Evolutionary conservation across 148 eudicot species (phyloP).

Genomic region (Silene uniflora): DNA sequence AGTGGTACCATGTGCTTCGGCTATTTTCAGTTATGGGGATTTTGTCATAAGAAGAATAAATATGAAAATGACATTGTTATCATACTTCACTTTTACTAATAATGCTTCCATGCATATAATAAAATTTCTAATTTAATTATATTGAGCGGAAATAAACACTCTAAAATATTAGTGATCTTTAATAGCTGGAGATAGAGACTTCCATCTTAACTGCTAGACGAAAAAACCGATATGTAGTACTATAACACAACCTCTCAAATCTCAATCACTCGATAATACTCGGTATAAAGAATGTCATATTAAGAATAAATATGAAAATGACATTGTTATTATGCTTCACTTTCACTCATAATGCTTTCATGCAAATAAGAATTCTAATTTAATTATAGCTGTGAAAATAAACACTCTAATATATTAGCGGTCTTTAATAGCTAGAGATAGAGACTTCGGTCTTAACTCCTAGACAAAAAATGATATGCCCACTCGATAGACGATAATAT

Average conservation of each 20-base stretch:
- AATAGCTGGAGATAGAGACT: too few relatives aligned
- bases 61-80: background rate
- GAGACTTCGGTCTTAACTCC: too few relatives aligned
- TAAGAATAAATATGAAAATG: background rate
- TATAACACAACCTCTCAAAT: too few relatives aligned
- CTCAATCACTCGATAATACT: too few relatives aligned
- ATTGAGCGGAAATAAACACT: background rate
- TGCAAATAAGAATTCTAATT: background rate
- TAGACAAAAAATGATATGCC: too few relatives aligned
- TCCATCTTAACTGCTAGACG: too few relatives aligned
- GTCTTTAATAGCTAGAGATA: too few relatives aligned
- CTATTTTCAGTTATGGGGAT: constrained; percentile 7
- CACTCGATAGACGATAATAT: too few relatives aligned
- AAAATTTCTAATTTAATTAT: background rate
- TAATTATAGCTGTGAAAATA: background rate
- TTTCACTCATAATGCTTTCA: background rate
- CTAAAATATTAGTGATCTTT: background rate
- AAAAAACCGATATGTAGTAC: too few relatives aligned
- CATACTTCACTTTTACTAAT: too few relatives aligned
- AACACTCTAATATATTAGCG: background rate
- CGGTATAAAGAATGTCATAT: background rate
- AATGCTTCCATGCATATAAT: too few relatives aligned
- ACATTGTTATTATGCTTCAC: background rate
- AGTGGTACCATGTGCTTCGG: constrained; percentile 23
- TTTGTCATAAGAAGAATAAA: background rate